phyloP scores from a whole-genome alignment of 179 eudicot genomes.

The Pouteria campechiana region DNA sequence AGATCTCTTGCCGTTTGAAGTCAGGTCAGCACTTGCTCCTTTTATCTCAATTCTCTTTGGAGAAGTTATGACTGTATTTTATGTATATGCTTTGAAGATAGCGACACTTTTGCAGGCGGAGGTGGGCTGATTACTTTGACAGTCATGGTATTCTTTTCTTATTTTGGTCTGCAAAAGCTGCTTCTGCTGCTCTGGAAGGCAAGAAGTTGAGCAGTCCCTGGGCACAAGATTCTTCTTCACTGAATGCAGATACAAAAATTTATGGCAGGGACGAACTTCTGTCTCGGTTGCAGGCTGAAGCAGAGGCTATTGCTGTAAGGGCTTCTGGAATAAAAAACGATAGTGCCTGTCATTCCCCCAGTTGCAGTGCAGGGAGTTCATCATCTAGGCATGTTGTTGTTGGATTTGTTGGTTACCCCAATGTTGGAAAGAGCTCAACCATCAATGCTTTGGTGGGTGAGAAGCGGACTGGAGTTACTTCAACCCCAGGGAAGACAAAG shows the following conservation, averaged over 20 bases:
- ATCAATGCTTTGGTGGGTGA: slow-evolving; percentile 87
- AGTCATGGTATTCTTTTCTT: slow-evolving; percentile 68
- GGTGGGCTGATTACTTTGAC: slow-evolving; percentile 88
- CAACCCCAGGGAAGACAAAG: slow-evolving; percentile 93
- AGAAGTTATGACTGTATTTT: background rate
- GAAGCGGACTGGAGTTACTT: slow-evolving; percentile 84
- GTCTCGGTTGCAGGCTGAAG: slow-evolving; percentile 75
- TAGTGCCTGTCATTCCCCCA: slow-evolving; percentile 10
- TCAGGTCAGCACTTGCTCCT: slow-evolving; percentile 32
- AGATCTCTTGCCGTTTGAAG: slow-evolving; percentile 65
- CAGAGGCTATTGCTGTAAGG: slow-evolving; percentile 69
- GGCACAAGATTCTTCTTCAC: slow-evolving; percentile 27
- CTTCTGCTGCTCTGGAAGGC: slow-evolving; percentile 75
- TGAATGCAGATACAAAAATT: slow-evolving; percentile 50
- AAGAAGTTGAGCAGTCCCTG: slow-evolving; percentile 16
- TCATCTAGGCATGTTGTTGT: slow-evolving; percentile 40
- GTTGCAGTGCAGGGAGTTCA: slow-evolving; percentile 10
- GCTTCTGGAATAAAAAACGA: slow-evolving; percentile 8
- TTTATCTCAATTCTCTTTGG: background rate
- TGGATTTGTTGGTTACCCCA: slow-evolving; percentile 95
- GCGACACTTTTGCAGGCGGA: slow-evolving; percentile 35
- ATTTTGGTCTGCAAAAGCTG: slow-evolving; percentile 99
- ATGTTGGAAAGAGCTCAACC: slow-evolving; percentile 95
- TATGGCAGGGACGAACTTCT: slow-evolving; percentile 76
- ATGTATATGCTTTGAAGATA: background rate